Base-by-base conservation (phyloP, 2,329 filamentous ascomycete genomes). In the Diaporthe sp. region DNA sequence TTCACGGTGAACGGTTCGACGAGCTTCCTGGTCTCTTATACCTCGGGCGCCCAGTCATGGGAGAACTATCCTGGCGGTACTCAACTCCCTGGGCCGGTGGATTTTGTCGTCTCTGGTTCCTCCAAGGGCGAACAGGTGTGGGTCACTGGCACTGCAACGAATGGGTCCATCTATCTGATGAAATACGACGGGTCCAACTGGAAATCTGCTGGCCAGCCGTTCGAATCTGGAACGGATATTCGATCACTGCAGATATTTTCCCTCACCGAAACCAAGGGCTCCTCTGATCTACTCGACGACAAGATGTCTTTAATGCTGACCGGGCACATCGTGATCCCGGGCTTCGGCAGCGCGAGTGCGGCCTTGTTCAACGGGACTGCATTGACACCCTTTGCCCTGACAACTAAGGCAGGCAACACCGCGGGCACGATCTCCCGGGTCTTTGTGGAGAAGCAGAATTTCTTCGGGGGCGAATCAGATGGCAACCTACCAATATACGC, bases 311-410 rank as follows among this genome's bases (percentile, higher is more conserved):
- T 99, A 47, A 89, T 99, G 84, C 86, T 98, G 67, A 95, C 95
- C n/a, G 97, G 97, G 52, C 90, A 93, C 71, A 90, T 99, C 78
- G 89, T 91, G 77, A 88, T 98, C 25, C 91, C 93, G 0, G 86
- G 86, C 66, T 95, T 95, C 81, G 96, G 96, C 74, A 92, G 92
- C 74, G 95, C 93, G 8, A 97, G 96, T 19, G 95, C 95, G 12
- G 96, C 92, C 10, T 86, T 98, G 38, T 99, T 94, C 86, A 95
- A 98, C 80, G 97, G 97, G 79, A 95, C 92, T 15, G 85, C 87
- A 3, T 92, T 96, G 81, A 87, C 88, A 69, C 96, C 97, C 0
- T 98, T 96, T 82, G 89, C 95, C 54, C 89, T 99, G 55, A 94
- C 96, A 2, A 93, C 91, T 60, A 93, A 89, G 74, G 84, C 88